A percentile compares a stretch with the other conserved stretches of the same genome.
Conservation (phyloP, 2,329 filamentous ascomycete genomes). For the Sporothrix brasiliensis region DNA sequence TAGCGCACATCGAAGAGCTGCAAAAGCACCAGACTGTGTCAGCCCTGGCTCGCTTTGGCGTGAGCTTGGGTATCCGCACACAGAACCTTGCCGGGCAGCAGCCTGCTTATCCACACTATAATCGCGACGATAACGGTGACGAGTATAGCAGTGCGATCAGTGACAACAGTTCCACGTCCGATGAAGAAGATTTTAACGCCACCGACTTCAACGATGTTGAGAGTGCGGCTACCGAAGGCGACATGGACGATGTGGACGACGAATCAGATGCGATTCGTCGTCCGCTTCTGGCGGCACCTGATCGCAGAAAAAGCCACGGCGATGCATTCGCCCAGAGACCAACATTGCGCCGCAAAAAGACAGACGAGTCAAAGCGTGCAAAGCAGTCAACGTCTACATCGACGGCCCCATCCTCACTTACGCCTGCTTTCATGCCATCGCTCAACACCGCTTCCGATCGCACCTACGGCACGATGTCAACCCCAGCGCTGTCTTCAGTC, state of each 20-base stretch:
- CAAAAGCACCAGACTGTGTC: conserved; percentile 62
- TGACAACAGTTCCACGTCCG: conserved; percentile 36
- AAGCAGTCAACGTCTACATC: conserved; percentile 7
- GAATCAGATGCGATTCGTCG: conserved; percentile 38
- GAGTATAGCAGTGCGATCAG: conserved; percentile 40
- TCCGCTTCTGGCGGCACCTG: conserved; percentile 27
- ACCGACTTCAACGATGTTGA: conserved; percentile 46
- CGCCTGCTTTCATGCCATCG: conserved; percentile 19
- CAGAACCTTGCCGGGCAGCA: conserved; percentile 68
- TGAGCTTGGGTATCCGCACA: conserved; percentile 74
- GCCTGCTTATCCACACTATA: conserved; percentile 43
- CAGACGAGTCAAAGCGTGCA: conserved; percentile 31
- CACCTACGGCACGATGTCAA: conserved; percentile 39
- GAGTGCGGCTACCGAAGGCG: conserved; percentile 49
- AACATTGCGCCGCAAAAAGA: conserved; percentile 37
- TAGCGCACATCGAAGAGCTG: conserved; percentile 63
- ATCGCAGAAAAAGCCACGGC: conserved; percentile 47
- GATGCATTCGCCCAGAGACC: conserved; percentile 44
- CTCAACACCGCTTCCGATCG: conserved; percentile 28
- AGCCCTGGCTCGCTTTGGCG: conserved; percentile 58
- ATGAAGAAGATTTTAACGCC: conserved; percentile 37
- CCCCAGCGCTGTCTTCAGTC: conserved; percentile 10
- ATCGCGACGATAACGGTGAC: conserved; percentile 41
- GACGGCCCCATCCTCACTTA: conserved; percentile 20
- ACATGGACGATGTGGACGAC: conserved; percentile 44